Base-by-base conservation (phyloP, 495 filamentous ascomycete species). In the Penicillium atrosanguineum region DNA sequence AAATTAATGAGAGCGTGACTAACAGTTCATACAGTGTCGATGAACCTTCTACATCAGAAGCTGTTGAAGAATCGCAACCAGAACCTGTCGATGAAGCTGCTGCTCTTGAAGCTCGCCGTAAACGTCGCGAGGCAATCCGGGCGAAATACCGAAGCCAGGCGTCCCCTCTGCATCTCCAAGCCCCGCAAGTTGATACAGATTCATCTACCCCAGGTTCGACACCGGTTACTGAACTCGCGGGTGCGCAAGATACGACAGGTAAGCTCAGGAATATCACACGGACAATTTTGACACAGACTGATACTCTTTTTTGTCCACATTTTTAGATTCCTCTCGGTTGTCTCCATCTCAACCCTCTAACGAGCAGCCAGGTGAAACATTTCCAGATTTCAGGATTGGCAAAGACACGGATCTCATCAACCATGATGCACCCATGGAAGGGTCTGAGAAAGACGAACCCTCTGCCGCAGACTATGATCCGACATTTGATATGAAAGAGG, bases 401-500 rank as follows among this genome's bases (percentile, higher is more conserved):
- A 76, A 82, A 48, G 81, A 86, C 57, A 70, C 86, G 57, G 89
- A 88, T 62, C 78, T 90, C 48, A 80, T 83, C 59, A 87, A 89
- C 50, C 72, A 71, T 25, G 78, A 79, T 68, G 76, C 74, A 44
- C 64, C 69, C 44, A 75, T 76, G 54, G 74, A 72, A 53, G 71
- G 63, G 54, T 73, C 71, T 53, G 87, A 87, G 44, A 83, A 87
- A 64, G 84, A 89, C 54, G 90, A 88, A 15, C 89, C 88, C 39
- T 97, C 93, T 36, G 94, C 94, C 46, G 94, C 94, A 59, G 90
- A 97, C 62, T 97, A 98, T 71, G 91, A 97, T 65, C 95, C 94
- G 0, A 96, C 88, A 4, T 72, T 83, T 61, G 94, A 98, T 67
- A 95, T 95, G 89, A 83, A 85, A 69, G 90, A 96, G 69, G 93